Conservation (phyloP, 2,329 filamentous ascomycete species). For the Paecilomyces formosus region DNA sequence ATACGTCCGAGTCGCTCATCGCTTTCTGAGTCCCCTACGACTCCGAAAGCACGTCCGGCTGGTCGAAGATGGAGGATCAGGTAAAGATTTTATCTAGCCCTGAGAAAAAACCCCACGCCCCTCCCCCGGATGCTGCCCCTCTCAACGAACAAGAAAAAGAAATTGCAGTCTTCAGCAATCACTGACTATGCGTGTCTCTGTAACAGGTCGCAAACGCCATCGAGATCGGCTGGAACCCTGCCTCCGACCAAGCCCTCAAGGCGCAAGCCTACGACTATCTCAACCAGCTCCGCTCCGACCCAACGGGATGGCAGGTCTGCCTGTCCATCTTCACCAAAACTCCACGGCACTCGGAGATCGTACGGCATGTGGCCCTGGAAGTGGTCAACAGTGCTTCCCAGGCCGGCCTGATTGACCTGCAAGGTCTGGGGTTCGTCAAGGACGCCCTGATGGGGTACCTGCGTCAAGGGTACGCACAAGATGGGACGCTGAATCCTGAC, state of each 20-base stretch:
- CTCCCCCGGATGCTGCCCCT: slow-evolving; percentile 13
- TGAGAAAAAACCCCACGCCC: slow-evolving; percentile 4
- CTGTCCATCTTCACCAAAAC: slow-evolving; percentile 74
- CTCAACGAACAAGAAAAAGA: slow-evolving; percentile 3
- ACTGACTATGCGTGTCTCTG: slow-evolving; percentile 4
- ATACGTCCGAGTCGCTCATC: slow-evolving; percentile 10
- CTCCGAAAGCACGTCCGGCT: slow-evolving; percentile 27
- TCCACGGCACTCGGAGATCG: slow-evolving; percentile 70
- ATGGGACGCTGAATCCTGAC: slow-evolving; percentile 52
- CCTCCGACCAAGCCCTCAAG: slow-evolving; percentile 67
- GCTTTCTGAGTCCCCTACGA: slow-evolving; percentile 15
- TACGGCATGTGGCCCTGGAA: slow-evolving; percentile 83
- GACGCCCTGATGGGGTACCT: slow-evolving; percentile 77
- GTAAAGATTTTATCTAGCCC: slow-evolving; percentile 17
- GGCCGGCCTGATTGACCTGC: slow-evolving; percentile 64
- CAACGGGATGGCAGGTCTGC: slow-evolving; percentile 85
- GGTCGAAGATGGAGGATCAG: slow-evolving; percentile 40
- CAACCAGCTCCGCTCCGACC: slow-evolving; percentile 69
- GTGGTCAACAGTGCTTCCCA: slow-evolving; percentile 89
- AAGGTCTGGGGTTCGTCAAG: slow-evolving; percentile 68
- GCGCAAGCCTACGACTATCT: slow-evolving; percentile 60
- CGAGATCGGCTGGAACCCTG: slow-evolving; percentile 81
- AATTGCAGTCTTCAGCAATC: slow-evolving; percentile 1
- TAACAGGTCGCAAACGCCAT: slow-evolving; percentile 85
- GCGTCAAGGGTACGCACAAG: slow-evolving; percentile 62